Conservation (phyloP, 2,329 filamentous ascomycete species). For the Aspergillus sp. region DNA sequence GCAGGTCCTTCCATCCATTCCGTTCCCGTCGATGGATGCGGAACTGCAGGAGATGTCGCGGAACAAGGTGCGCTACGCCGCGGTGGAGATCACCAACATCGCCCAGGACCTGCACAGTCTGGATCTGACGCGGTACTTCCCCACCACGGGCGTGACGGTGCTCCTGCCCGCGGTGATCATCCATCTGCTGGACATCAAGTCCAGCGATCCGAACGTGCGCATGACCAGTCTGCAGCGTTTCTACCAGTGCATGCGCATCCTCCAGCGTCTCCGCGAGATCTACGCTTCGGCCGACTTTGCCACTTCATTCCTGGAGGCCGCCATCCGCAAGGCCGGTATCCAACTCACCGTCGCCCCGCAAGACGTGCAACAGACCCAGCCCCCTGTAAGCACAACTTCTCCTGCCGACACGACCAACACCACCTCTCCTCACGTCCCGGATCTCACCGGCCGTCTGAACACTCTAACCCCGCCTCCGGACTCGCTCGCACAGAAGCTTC, state of each 20-base stretch:
- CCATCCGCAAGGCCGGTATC: conserved; percentile 78
- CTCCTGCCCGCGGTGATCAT: conserved; percentile 90
- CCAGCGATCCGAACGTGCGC: conserved; percentile 62
- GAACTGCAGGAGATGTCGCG: conserved; percentile 77
- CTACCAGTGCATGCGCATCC: conserved; percentile 84
- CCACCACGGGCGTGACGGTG: conserved; percentile 84
- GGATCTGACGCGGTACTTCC: conserved; percentile 68
- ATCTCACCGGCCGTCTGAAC: conserved; percentile 17
- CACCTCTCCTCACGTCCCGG: conserved; percentile 5
- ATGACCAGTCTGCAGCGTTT: conserved; percentile 71
- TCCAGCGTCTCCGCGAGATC: conserved; percentile 77
- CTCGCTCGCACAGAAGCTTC: conserved; percentile 31
- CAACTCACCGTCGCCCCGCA: conserved; percentile 49
- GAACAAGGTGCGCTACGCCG: conserved; percentile 72
- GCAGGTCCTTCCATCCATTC: conserved; percentile 72
- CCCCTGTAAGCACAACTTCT: neutral
- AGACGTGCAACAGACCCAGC: conserved; percentile 18
- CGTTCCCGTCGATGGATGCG: conserved; percentile 47
- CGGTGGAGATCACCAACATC: conserved; percentile 76
- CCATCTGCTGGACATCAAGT: conserved; percentile 86
- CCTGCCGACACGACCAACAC: conserved; percentile 5
- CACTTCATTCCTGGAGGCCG: conserved; percentile 88
- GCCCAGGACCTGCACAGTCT: conserved; percentile 65
- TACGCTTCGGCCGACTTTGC: conserved; percentile 94
- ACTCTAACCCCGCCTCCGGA: conserved; percentile 36